Base-by-base conservation (phyloP, 306 rosid genomes). In the Nissolia schottii region DNA sequence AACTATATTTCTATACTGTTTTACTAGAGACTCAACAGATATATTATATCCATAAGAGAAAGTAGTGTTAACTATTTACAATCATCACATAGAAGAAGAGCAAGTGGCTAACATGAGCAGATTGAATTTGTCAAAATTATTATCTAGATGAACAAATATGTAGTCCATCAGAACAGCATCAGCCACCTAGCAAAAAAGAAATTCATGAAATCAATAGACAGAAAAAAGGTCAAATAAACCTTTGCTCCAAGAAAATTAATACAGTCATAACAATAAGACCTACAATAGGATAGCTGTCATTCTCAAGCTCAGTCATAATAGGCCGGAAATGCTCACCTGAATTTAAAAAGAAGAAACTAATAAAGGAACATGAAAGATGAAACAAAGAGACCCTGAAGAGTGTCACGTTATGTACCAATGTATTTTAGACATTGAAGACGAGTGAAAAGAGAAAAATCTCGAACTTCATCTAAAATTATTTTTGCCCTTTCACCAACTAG, bases 401-500 rank as follows among this genome's bases (percentile, higher is more conserved):
- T 60, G 67, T 37, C 20, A 50, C 35, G 57, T 51, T 38, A 75
- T 55, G 63, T 88, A 94, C 98, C 97, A 56, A 94, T 87, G 78
- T 91, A 84, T 71, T 89, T 80, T 60, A 87, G 85, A 85, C 97
- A 91, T 73, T 94, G 83, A 80, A 12, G 79, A 31, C 70, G 92
- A 71, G 92, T 92, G 56, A 82, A 67, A 58, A 87, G 87, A 48
- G 81, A 62, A 80, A 93, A 73, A 60, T 86, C 81, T 25, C 80
- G 89, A 74, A 87, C 82, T 94, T 94, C 98, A 69, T 89, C 87
- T 45, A 94, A 84, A 73, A 94, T 94, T 69, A 86, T 87, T 48
- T 83, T 75, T 61, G 98, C 96, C 85, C 97, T 89, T 83, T 87
- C 97, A 79, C 89, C 87, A 70, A 87, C 83, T 77, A 87, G 96